These are phyloP conservation scores for slime mould (Dictyostelium discoideum) DNA, from an alignment of 78 protist genomes.

Conservation along the genomic window DNA sequence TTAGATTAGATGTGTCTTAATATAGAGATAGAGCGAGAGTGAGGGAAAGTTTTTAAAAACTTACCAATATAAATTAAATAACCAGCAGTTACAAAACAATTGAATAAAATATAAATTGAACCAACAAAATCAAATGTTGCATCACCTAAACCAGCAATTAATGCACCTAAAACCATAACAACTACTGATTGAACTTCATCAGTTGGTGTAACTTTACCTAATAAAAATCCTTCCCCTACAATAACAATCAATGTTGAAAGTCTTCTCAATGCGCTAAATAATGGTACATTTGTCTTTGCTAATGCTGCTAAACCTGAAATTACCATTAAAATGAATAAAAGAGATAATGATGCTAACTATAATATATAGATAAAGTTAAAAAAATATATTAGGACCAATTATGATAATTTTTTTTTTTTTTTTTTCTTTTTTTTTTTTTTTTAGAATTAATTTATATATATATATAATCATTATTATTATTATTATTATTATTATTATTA, in stretches of 20 bases:
- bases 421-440: too few species aligned
- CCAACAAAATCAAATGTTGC: constrained; percentile 81
- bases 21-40: too few species aligned
- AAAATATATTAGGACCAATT: too few species aligned
- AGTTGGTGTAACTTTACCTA: constrained; percentile 73
- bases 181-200: constrained; percentile 73
- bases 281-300: constrained; percentile 82
- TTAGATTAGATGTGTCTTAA: too few species aligned
- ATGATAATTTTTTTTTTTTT: too few species aligned
- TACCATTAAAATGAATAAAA: constrained; percentile 83
- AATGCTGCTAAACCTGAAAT: constrained; percentile 86
- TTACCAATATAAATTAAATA: constrained; percentile 79
- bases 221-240: constrained; percentile 49
- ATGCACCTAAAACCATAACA: constrained; percentile 86
- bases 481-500: too few species aligned
- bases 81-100: constrained; percentile 87
- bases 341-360: constrained; percentile 80
- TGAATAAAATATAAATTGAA: constrained; percentile 70
- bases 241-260: constrained; percentile 84
- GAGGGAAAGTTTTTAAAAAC: too few species aligned
- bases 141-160: constrained; percentile 86
- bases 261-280: constrained; percentile 82
- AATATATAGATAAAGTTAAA: background rate
- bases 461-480: too few species aligned
- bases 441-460: too few species aligned